Conservation (phyloP, 176 grass and related monocot genomes). For the Triticum monococcum region DNA sequence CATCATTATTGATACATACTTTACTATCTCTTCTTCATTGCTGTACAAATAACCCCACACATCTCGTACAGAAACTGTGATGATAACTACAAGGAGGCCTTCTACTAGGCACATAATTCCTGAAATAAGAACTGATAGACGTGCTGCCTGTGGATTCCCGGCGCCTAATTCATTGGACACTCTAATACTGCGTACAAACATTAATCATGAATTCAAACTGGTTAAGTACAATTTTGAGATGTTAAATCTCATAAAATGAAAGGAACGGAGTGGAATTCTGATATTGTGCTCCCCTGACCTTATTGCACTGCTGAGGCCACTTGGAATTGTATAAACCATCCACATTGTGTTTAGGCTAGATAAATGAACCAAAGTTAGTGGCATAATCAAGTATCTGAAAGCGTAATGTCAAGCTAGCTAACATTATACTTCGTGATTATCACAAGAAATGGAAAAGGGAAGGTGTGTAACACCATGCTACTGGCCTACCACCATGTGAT, state of each 20-base stretch:
- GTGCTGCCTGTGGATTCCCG: slow-evolving; percentile 53
- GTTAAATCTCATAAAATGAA: not conserved
- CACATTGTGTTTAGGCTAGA: slow-evolving; percentile 92
- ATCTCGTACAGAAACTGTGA: slow-evolving; percentile 59
- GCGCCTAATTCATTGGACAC: slow-evolving; percentile 92
- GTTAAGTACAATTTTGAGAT: not conserved
- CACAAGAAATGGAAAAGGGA: slow-evolving; percentile 15
- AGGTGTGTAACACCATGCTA: slow-evolving; percentile 5
- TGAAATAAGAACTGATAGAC: slow-evolving; percentile 54
- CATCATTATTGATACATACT: slow-evolving; percentile 84
- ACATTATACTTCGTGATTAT: not conserved
- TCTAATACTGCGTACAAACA: slow-evolving; percentile 65
- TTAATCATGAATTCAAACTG: slow-evolving; percentile 3
- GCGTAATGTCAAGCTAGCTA: not conserved
- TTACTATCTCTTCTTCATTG: slow-evolving; percentile 60
- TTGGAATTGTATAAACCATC: slow-evolving; percentile 98
- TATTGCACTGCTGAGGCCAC: slow-evolving; percentile 78
- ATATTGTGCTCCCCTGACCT: slow-evolving; percentile 41
- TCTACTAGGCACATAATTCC: slow-evolving; percentile 62
- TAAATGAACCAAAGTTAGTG: slow-evolving; percentile 13
- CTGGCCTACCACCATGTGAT: not conserved
- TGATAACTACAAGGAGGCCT: slow-evolving; percentile 59
- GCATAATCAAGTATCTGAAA: slow-evolving; percentile 4
- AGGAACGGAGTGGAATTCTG: not conserved
- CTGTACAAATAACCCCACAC: slow-evolving; percentile 85